Conservation (phyloP, 2,329 filamentous ascomycete genomes). For the Emericellopsis atlantica region DNA sequence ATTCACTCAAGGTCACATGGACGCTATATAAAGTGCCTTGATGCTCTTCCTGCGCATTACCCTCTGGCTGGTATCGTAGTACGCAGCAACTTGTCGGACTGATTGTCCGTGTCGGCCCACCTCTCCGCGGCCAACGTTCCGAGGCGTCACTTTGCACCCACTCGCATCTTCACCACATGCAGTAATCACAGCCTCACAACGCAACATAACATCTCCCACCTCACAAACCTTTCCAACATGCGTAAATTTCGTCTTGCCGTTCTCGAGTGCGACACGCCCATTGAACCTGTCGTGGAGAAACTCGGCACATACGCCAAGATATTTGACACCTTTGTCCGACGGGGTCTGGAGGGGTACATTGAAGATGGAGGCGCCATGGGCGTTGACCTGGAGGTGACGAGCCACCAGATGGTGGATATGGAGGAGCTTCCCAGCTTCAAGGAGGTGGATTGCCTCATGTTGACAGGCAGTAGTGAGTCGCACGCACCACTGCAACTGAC, state of each 20-base stretch:
- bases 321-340: slow-evolving; percentile 13
- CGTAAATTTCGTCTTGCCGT: slow-evolving; percentile 10
- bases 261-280: slow-evolving; percentile 18
- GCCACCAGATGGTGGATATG: slow-evolving; percentile 16
- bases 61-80: too few relatives aligned
- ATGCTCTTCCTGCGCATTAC: too few relatives aligned
- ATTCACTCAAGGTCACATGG: too few relatives aligned
- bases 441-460: slow-evolving; percentile 15
- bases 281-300: slow-evolving; percentile 11
- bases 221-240: neutral
- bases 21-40: too few relatives aligned
- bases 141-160: too few relatives aligned
- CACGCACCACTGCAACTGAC: too few relatives aligned
- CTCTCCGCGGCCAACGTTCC: too few relatives aligned
- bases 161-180: too few relatives aligned
- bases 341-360: slow-evolving; percentile 11
- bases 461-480: slow-evolving; percentile 19
- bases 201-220: too few relatives aligned
- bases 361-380: slow-evolving; percentile 5
- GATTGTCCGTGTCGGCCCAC: too few relatives aligned
- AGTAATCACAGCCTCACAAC: too few relatives aligned
- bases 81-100: too few relatives aligned
- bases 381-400: slow-evolving; percentile 11
- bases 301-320: slow-evolving; percentile 17
- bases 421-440: slow-evolving; percentile 13